Percentiles rank a stretch among this genome's conserved stretches.
These are phyloP conservation scores for Tylopilus rubrobrunneus DNA, from an alignment of 768 basidiomycete species.

Conservation along the genomic window DNA sequence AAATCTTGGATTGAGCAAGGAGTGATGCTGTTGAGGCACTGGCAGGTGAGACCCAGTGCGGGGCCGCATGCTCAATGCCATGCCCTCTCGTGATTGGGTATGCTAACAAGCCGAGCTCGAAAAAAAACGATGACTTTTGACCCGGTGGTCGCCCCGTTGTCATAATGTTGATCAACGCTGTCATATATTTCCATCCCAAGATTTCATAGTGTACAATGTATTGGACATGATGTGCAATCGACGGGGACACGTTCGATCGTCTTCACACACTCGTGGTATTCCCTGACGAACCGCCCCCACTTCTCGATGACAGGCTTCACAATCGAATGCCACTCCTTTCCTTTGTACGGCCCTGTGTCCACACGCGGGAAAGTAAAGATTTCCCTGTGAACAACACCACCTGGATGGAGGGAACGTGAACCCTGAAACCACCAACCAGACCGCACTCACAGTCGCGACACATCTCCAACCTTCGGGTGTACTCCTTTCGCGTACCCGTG, in stretches of 20 bases:
- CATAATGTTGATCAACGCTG: background rate
- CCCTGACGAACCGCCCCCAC: slow-evolving; percentile 52
- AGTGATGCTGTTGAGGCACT: too few relatives aligned
- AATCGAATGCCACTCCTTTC: slow-evolving; percentile 69
- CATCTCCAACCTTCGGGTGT: too few relatives aligned
- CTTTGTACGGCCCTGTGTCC: slow-evolving; percentile 47
- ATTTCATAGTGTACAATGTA: background rate
- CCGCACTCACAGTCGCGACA: too few relatives aligned
- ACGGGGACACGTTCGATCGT: too few relatives aligned
- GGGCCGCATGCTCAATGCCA: too few relatives aligned
- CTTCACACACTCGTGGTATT: too few relatives aligned
- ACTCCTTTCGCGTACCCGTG: too few relatives aligned
- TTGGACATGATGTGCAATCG: background rate
- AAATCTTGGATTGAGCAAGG: too few relatives aligned
- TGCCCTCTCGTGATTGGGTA: too few relatives aligned
- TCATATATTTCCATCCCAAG: background rate
- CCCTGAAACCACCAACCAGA: too few relatives aligned
- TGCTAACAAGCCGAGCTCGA: slow-evolving; percentile 40
- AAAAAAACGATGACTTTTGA: slow-evolving; percentile 56
- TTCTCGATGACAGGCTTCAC: slow-evolving; percentile 74
- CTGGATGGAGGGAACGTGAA: too few relatives aligned
- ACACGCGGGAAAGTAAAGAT: slow-evolving; percentile 72
- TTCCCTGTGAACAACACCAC: slow-evolving; percentile 69
- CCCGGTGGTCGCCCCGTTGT: background rate
- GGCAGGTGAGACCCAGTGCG: too few relatives aligned